Evolutionary conservation across 768 basidiomycete genomes (phyloP), one percentile per base, ranked within the genome.

Genomic region (Suillus occidentalis): DNA sequence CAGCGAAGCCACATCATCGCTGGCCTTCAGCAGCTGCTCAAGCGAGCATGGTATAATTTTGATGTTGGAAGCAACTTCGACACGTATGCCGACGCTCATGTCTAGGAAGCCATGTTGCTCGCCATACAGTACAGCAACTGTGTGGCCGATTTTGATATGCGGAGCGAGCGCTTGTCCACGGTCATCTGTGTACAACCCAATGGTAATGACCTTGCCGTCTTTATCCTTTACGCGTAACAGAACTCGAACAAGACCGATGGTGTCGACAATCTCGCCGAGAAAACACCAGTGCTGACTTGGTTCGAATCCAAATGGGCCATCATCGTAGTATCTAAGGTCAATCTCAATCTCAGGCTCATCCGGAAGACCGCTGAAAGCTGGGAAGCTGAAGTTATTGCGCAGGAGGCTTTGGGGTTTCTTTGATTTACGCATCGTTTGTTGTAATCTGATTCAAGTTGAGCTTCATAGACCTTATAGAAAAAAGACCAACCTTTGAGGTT

Each of bases 271-370:
- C 61, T 77, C 73, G 12, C 71, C 75, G 16, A 78, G 68, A 39
- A 77, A 69, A 62, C 77, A 78, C 76, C 76, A 77, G 67, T 75
- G 77, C 43, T 63, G 66, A 40, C 45, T 64, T 6, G 71, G 72
- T 40, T 52, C 16, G 18, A 58, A 40, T 25, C 25, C 18, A 16
- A 3, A 6, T 2, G 9, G 22, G 18, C 25, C 10, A 39, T 12
- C 16, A 6, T 58, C 10, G 10, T 40, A 40, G 39, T 40, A n/a
- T 1, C 60, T 14, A 3, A 65, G 20, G 57, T 74, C 66, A 42
- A 69, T 49, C 34, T 66, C 67, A 45, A 71, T 40, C 49, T 75
- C 13, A 14, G 47, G 47, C 2, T 49, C 75, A 12, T 42, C 47
- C 5, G 76, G 76, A 4, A 77, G 69, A n/a, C 65, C 61, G 9